phyloP scores from a whole-genome alignment of 2,329 filamentous ascomycete genomes.

The Helotiales sp. region DNA sequence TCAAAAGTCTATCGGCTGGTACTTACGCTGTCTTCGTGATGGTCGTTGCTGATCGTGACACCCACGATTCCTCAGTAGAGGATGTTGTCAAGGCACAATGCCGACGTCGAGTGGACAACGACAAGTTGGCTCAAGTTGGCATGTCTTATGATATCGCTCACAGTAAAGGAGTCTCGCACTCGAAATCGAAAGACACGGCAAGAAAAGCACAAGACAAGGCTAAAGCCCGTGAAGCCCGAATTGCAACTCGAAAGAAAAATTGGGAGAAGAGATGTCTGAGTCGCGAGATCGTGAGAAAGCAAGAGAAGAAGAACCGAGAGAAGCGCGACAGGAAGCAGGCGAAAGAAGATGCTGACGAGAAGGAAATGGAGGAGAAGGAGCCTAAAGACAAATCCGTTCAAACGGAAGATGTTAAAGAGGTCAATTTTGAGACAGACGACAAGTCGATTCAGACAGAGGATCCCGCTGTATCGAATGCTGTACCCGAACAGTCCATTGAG shows the following conservation, averaged over 20 bases:
- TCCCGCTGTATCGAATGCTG: conserved; percentile 5
- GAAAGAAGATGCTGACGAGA: conserved; percentile 50
- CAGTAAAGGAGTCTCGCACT: conserved; percentile 58
- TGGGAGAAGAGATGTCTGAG: conserved; percentile 55
- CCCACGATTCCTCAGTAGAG: conserved; percentile 53
- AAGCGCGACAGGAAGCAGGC: conserved; percentile 46
- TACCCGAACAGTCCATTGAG: conserved; percentile 10
- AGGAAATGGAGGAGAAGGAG: conserved; percentile 45
- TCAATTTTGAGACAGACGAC: conserved; percentile 26
- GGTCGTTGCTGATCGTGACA: conserved; percentile 56
- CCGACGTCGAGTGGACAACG: conserved; percentile 54
- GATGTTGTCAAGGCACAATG: conserved; percentile 61
- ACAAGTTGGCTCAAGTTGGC: conserved; percentile 63
- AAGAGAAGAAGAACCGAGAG: conserved; percentile 48
- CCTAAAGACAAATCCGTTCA: conserved; percentile 37
- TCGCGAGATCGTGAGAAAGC: conserved; percentile 47
- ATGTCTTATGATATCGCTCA: conserved; percentile 65
- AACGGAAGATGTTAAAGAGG: conserved; percentile 32
- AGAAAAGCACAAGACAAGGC: conserved; percentile 33
- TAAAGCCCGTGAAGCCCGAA: conserved; percentile 47
- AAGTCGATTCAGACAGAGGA: conserved; percentile 39
- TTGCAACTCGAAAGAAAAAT: conserved; percentile 51
- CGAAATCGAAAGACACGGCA: conserved; percentile 56
- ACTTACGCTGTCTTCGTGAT: conserved; percentile 63
- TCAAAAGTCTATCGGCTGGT: conserved; percentile 59